Percentiles rank a stretch among this genome's conserved stretches.
phyloP scores from a whole-genome alignment of 192 early-diverging fungal genomes.

The Pilobolus umbonatus region DNA sequence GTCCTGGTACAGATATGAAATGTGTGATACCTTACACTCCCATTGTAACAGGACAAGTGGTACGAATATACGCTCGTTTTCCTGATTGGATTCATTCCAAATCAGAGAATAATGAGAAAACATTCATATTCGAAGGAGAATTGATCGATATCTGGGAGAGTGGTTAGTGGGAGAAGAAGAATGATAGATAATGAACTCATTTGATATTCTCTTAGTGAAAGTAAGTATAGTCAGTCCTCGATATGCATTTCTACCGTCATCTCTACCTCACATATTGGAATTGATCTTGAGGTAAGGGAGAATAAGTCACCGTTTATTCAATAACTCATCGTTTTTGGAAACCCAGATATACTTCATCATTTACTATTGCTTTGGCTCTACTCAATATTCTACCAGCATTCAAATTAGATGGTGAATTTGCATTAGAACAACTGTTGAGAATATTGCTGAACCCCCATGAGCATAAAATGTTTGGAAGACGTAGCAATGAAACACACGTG shows the following conservation, averaged over 20 bases:
- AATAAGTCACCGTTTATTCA: background rate
- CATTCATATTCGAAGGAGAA: constrained; percentile 61
- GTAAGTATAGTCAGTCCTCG: constrained; percentile 55
- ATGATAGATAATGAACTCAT: background rate
- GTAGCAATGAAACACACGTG: constrained; percentile 5
- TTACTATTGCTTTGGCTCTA: constrained; percentile 61
- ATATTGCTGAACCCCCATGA: constrained; percentile 12
- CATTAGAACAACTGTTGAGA: constrained; percentile 31
- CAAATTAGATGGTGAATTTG: constrained; percentile 69
- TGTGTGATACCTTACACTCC: constrained; percentile 58
- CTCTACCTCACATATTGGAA: constrained; percentile 55
- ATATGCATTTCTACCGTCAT: constrained; percentile 49
- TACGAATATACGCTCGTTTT: constrained; percentile 50
- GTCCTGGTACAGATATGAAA: constrained; percentile 12
- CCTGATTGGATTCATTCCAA: constrained; percentile 30
- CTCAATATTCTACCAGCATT: constrained; percentile 72
- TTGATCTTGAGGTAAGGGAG: constrained; percentile 43
- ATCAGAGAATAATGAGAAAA: constrained; percentile 31
- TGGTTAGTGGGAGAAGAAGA: constrained; percentile 30
- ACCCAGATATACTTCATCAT: constrained; percentile 58
- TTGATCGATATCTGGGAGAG: constrained; percentile 68
- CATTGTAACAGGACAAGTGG: constrained; percentile 35
- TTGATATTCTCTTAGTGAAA: constrained; percentile 37
- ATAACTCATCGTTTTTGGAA: background rate
- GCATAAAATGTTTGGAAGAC: background rate